Conservation (phyloP, 495 filamentous ascomycete species). For the Durotheca rogersii region DNA sequence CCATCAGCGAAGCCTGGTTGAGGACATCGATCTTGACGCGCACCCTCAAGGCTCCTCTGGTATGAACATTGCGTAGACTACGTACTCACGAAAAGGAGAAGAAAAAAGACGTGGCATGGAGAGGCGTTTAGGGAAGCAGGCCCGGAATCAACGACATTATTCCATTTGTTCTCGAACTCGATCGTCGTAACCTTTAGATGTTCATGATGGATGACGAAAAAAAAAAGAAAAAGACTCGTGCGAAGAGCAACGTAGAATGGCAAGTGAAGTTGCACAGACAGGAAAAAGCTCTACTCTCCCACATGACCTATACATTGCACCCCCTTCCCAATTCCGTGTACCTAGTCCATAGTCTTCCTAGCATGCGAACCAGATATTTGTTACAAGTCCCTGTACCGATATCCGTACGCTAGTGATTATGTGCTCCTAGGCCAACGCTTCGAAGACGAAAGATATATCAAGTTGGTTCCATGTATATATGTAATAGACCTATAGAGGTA, state of each 20-base stretch:
- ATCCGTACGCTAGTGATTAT: no score
- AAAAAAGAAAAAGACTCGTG: slow-evolving; percentile 11
- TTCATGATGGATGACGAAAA: slow-evolving; percentile 7
- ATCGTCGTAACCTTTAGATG: slow-evolving; percentile 4
- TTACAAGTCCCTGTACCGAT: neutral
- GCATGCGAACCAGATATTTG: neutral
- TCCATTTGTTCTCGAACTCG: slow-evolving; percentile 7
- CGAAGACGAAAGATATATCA: no score
- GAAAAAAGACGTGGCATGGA: slow-evolving; percentile 11
- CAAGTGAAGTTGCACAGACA: slow-evolving; percentile 10
- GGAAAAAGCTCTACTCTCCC: slow-evolving; percentile 21
- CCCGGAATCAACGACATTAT: slow-evolving; percentile 16
- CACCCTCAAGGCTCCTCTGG: slow-evolving; percentile 47
- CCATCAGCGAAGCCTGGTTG: slow-evolving; percentile 70
- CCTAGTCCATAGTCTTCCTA: slow-evolving; percentile 11
- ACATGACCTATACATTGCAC: slow-evolving; percentile 1
- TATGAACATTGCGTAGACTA: slow-evolving; percentile 19
- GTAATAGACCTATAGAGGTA: no score
- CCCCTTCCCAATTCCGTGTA: slow-evolving; percentile 11
- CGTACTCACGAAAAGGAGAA: slow-evolving; percentile 1
- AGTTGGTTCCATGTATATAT: no score
- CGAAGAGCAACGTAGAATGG: slow-evolving; percentile 25
- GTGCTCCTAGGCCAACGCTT: no score
- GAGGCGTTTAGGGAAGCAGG: slow-evolving; percentile 21
- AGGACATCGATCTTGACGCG: slow-evolving; percentile 78